Base-by-base conservation (phyloP, 306 rosid genomes). In the Vigna unguiculata region DNA sequence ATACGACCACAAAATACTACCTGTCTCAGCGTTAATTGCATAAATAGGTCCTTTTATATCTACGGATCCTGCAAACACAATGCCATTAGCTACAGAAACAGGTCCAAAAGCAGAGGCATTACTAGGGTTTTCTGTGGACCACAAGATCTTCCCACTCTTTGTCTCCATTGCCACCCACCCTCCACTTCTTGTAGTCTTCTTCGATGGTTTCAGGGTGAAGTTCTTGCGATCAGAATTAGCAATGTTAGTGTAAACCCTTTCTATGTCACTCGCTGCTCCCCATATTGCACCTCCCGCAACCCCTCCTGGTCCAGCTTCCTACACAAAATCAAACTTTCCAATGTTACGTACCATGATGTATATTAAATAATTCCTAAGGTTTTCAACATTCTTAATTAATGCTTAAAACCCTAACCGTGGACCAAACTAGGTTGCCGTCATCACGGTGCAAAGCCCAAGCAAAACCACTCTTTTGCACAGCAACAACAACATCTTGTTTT, bases 151-250 rank as follows among this genome's bases (percentile, higher is more conserved):
- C 6, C 91, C 91, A 9, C 25, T 81, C 6, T n/a, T 17, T 14
- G 86, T 82, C 1, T 90, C 87, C 90, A 88, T 79, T 13, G 88
- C 91, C 20, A 90, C 91, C 93, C 96, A 90, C 36, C 89, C 96
- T 12, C 91, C 88, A 5, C 75, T 76, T 13, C 45, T 85, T 34
- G 49, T 86, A 14, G 59, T 80, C 58, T 58, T n/a, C 5, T 25
- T 54, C 4, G 87, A 79, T 30, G 96, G 91, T 52, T 0, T 75
- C 1, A 88, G 89, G 20, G 88, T 88, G 81, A 90, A 90, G 68
- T 83, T 83, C 34, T 86, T 81, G 72, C 1, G 0, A 6, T 16
- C 51, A 15, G 30, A 81, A 74, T 88, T 88, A 28, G 65, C 87
- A 41, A 88, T 79, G 82, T 88, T 90, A 1, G 92, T 88, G 63